Evolutionary conservation across 352 stramenopile genomes (phyloP).

Genomic region (Thraustochytrium sp.): DNA sequence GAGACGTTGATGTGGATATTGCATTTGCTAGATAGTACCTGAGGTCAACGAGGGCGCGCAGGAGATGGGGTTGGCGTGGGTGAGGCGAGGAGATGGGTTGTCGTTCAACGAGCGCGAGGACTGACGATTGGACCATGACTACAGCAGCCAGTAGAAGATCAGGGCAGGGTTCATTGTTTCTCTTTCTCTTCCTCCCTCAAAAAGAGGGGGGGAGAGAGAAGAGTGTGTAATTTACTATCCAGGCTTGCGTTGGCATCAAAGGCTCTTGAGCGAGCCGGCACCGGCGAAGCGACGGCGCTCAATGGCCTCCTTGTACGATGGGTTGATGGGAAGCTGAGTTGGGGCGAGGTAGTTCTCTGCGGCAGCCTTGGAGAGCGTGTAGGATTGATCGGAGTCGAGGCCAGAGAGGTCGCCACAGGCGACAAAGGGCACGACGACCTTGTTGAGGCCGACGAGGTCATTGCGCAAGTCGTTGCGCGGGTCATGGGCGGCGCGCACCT

Average conservation of each 20-base stretch:
- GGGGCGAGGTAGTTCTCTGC: slow-evolving; percentile 35
- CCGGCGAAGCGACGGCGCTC: not conserved
- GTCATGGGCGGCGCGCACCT: slow-evolving; percentile 38
- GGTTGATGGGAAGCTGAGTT: slow-evolving; percentile 43
- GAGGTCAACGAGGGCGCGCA: not conserved
- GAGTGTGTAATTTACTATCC: no score
- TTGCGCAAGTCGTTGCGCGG: slow-evolving; percentile 23
- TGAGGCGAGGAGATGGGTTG: no score
- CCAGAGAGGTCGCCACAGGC: slow-evolving; percentile 83
- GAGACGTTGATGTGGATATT: not conserved
- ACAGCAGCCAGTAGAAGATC: no score
- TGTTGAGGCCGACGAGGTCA: slow-evolving; percentile 56
- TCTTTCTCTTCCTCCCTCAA: no score
- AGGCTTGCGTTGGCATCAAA: no score
- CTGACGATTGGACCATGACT: no score
- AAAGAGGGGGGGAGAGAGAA: no score
- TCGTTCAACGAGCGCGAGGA: no score
- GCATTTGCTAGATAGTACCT: slow-evolving; percentile 17
- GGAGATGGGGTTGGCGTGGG: no score
- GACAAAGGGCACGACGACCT: slow-evolving; percentile 76
- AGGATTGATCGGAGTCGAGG: slow-evolving; percentile 66
- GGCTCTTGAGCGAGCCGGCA: not conserved
- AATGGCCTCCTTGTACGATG: slow-evolving; percentile 37
- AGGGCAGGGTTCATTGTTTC: no score
- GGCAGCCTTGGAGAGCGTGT: slow-evolving; percentile 39